A percentile compares a stretch with the other conserved stretches of the same genome.
Conservation (phyloP, 1,139 yeast species). For the Suhomyces bolitotheri region DNA sequence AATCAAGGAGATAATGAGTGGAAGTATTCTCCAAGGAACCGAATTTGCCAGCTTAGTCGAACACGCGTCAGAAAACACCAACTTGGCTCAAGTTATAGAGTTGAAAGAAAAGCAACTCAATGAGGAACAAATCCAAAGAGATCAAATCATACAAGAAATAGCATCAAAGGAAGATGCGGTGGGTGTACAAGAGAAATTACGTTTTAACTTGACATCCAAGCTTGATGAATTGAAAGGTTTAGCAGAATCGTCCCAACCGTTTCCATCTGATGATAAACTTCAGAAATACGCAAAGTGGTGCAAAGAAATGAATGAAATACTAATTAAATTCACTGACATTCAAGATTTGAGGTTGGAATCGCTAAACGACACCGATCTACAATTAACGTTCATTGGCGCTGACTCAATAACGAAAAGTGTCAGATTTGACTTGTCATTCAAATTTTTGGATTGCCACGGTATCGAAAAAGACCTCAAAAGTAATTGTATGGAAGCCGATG, state of each 20-base stretch:
- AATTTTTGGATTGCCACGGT: slow-evolving; percentile 2
- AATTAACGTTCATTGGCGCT: not conserved
- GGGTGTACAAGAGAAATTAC: slow-evolving; percentile 1
- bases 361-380: not conserved
- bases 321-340: slow-evolving; percentile 21
- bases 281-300: slow-evolving; percentile 34
- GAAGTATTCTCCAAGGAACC: slow-evolving; percentile 2
- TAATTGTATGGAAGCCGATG: not conserved
- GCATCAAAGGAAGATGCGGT: not conserved
- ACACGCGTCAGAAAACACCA: slow-evolving; percentile 8
- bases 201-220: slow-evolving; percentile 1
- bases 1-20: slow-evolving; percentile 16
- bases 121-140: not conserved
- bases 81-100: slow-evolving; percentile 8
- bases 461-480: not conserved
- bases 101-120: slow-evolving; percentile 4
- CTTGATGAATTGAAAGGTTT: slow-evolving; percentile 8
- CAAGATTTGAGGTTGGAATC: slow-evolving; percentile 11
- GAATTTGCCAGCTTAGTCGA: slow-evolving; percentile 7
- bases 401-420: not conserved
- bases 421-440: slow-evolving; percentile 6
- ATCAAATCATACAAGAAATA: not conserved
- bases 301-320: slow-evolving; percentile 29
- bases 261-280: slow-evolving; percentile 14
- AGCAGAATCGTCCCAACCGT: slow-evolving; percentile 9